Conservation (phyloP, 371 early-diverging fungal genomes). For the Lichtheimia ramosa region DNA sequence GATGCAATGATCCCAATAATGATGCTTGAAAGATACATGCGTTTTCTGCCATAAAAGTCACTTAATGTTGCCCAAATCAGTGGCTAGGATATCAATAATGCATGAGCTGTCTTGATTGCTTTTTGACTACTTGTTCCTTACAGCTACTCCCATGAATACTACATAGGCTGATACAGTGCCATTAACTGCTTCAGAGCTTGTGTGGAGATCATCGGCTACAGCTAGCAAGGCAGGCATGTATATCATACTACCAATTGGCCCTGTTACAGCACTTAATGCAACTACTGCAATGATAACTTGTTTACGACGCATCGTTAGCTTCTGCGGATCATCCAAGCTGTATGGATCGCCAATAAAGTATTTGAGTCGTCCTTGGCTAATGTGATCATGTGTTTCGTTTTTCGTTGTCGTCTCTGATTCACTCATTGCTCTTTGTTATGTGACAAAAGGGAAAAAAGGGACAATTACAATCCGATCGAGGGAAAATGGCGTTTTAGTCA, state of each 20-base stretch:
- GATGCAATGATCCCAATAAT: slow-evolving; percentile 56
- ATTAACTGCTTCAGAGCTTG: slow-evolving; percentile 28
- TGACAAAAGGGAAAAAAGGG: no score
- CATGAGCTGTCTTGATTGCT: no score
- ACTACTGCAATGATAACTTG: slow-evolving; percentile 32
- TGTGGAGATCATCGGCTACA: slow-evolving; percentile 34
- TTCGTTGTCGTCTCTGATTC: no score
- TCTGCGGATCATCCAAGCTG: slow-evolving; percentile 32
- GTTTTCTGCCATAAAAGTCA: slow-evolving; percentile 59
- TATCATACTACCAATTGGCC: slow-evolving; percentile 38
- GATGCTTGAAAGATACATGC: slow-evolving; percentile 59
- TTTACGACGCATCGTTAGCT: slow-evolving; percentile 32
- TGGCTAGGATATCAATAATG: slow-evolving; percentile 21
- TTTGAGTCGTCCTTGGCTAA: slow-evolving; percentile 10
- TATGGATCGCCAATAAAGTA: slow-evolving; percentile 17
- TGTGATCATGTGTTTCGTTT: no score
- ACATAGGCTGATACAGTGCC: slow-evolving; percentile 40
- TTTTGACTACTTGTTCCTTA: background rate
- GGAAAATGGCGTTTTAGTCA: background rate
- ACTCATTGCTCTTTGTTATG: no score
- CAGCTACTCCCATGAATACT: slow-evolving; percentile 33
- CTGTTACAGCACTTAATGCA: slow-evolving; percentile 27
- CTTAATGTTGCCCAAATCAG: slow-evolving; percentile 68
- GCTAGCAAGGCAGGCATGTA: slow-evolving; percentile 44
- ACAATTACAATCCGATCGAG: no score